Percentiles rank a stretch among this genome's conserved stretches.
Conservation (phyloP, 1,139 yeast genomes). For the Magnusiomyces tetraspermus region DNA sequence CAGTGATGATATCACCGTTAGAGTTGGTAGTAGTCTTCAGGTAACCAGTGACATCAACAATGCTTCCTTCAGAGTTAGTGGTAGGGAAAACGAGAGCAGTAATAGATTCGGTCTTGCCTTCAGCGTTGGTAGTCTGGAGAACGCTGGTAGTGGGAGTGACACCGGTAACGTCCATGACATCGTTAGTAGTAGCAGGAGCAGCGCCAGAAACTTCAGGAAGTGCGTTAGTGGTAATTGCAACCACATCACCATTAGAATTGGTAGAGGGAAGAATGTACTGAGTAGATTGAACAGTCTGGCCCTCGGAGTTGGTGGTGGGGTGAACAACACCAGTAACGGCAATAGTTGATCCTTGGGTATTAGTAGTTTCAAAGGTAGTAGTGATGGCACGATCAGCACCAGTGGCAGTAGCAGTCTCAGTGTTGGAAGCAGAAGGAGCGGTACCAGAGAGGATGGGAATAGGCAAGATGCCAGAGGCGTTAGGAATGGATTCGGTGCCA, state of each 20-base stretch:
- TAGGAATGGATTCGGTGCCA: neutral
- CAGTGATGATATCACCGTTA: neutral
- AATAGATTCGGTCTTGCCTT: neutral
- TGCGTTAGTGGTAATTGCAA: neutral
- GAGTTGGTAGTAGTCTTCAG: slow-evolving; percentile 2
- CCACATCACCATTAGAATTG: neutral
- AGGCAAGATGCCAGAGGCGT: too few relatives aligned
- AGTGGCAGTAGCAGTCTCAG: neutral
- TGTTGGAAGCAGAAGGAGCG: too few relatives aligned
- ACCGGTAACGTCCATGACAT: neutral
- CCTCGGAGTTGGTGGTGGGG: slow-evolving; percentile 2
- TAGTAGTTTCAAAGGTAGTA: neutral
- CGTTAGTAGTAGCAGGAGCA: neutral
- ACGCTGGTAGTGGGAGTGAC: neutral
- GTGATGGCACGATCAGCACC: neutral
- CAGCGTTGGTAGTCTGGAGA: slow-evolving; percentile 1
- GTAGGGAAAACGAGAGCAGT: slow-evolving; percentile 3
- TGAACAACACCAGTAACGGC: slow-evolving; percentile 3
- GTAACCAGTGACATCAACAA: too few relatives aligned
- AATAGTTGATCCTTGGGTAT: neutral
- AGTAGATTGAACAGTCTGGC: neutral
- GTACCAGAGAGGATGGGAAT: too few relatives aligned
- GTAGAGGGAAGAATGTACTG: neutral
- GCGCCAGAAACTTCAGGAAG: slow-evolving; percentile 2
- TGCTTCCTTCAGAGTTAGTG: neutral